Evolutionary conservation across 257 asterid genomes (phyloP), one percentile per base, ranked within the genome.

Genomic region (Solanum ossicruentum): DNA sequence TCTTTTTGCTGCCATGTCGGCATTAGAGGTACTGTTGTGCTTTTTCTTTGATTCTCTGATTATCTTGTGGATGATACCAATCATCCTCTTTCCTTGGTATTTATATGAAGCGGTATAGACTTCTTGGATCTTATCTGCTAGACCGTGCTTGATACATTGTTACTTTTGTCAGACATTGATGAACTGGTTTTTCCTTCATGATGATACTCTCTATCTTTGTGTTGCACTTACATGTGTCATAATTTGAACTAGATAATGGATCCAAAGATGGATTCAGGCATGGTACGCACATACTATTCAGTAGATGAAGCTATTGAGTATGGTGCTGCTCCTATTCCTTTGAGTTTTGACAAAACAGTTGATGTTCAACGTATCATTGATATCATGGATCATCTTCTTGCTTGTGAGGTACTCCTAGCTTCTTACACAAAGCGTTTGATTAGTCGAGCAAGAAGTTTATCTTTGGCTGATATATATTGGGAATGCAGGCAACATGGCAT

Each of bases 191-290:
- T 8, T 23, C 36, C 51, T 10, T 67, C 26, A 45, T 51, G 81
- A 51, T 15, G 72, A 32, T 47, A 63, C 43, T 61, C 80, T 83
- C 41, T 70, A 61, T 66, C 56, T n/a, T 83, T 84, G 63, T 75
- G 45, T 75, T 75, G 61, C 61, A 75, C 61, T 71, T 52, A 83
- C 78, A 83, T 83, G n/a, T 32, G 20, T 78, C 72, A 28, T 84
- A 58, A 73, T 89, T 83, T 87, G 86, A 54, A 84, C 79, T 84
- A 97, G 99, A 95, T 97, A 88, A 97, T 97, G 99, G 99, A 97
- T 89, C 98, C 98, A 79, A 95, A 97, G 98, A 97, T 97, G 99
- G 99, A 97, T 90, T 97, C 99, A 70, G 99, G 99, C 81, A 97
- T 97, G 88, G 97, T 97, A 77, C 92, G 97, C 61, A 92, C 98